phyloP scores from a whole-genome alignment of 345 rosid species.

The Acer negundo region DNA sequence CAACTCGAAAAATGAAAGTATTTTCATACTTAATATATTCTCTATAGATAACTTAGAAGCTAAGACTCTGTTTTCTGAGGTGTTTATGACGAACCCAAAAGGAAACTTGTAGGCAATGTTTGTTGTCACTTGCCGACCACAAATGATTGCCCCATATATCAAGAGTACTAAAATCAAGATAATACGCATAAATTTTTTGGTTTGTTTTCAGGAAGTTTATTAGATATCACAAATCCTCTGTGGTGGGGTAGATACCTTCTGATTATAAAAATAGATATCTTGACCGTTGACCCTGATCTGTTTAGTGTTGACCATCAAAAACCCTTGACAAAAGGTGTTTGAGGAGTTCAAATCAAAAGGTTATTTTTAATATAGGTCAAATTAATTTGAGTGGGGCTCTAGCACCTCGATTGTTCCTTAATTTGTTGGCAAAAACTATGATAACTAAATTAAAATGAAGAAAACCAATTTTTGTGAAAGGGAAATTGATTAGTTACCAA shows the following conservation, averaged over 20 bases:
- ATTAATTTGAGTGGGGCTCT: too few relatives aligned
- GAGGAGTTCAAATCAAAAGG: too few relatives aligned
- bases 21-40: not conserved
- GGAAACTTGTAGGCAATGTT: slow-evolving; percentile 4
- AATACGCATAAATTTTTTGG: not conserved
- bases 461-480: not conserved
- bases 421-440: not conserved
- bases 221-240: not conserved
- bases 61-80: slow-evolving; percentile 18
- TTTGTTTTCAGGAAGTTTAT: too few relatives aligned
- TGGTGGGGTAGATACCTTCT: too few relatives aligned
- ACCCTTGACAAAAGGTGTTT: too few relatives aligned
- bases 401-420: not conserved
- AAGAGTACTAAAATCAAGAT: not conserved
- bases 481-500: not conserved
- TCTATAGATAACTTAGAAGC: slow-evolving; percentile 28
- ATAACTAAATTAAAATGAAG: not conserved
- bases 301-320: too few relatives aligned
- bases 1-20: slow-evolving; percentile 20
- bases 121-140: not conserved
- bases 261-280: too few relatives aligned
- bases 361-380: too few relatives aligned
- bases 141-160: not conserved
- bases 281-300: too few relatives aligned
- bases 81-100: slow-evolving; percentile 9